Conservation (phyloP, 257 asterid species). For the Solanum peruvianum region DNA sequence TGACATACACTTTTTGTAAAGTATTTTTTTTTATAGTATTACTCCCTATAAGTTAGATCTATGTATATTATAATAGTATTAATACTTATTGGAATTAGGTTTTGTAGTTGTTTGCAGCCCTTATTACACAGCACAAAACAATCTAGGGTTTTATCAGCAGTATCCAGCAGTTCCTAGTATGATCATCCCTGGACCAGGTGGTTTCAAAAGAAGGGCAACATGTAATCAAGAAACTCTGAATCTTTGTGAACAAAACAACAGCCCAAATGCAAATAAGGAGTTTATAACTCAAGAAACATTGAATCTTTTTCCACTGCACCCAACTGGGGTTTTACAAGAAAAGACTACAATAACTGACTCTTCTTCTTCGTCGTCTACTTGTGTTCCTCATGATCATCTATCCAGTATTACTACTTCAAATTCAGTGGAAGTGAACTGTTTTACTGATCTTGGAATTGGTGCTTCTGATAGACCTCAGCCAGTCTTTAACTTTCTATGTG, state of each 20-base stretch:
- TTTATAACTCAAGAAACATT: constrained; percentile 40
- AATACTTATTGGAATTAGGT: neutral
- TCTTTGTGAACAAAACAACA: neutral
- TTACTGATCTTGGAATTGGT: neutral
- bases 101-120: constrained; percentile 47
- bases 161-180: constrained; percentile 29
- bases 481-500: constrained; percentile 49
- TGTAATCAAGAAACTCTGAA: neutral
- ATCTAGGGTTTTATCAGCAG: constrained; percentile 19
- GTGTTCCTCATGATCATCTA: neutral
- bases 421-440: neutral
- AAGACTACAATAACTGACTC: neutral
- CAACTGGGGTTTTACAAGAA: constrained; percentile 44
- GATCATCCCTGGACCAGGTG: constrained; percentile 20
- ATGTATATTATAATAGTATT: neutral
- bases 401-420: neutral
- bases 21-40: neutral
- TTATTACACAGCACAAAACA: constrained; percentile 29
- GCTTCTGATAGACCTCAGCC: constrained; percentile 7
- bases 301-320: constrained; percentile 69
- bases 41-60: neutral
- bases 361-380: neutral
- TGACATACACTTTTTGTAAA: neutral
- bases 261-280: neutral
- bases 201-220: neutral